Evolutionary conservation across 768 basidiomycete genomes (phyloP), one percentile per base, ranked within the genome.

Genomic region (Mycena galopus): DNA sequence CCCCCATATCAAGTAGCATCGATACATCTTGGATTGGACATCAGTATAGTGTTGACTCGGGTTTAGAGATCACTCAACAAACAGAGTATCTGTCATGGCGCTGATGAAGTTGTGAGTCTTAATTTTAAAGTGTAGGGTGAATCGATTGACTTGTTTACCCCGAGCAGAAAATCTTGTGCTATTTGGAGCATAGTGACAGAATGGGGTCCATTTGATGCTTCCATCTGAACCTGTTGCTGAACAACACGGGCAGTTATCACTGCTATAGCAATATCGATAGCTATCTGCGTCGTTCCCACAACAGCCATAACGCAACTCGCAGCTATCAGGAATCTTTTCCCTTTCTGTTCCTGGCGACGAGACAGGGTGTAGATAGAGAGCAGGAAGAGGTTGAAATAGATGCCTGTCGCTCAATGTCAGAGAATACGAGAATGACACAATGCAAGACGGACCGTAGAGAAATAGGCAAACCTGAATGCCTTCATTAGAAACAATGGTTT

Each of bases 1-100:
- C 10, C 39, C 61, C 61, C 61, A 62, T 47, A 62, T 50, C 61
- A 62, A 42, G 21, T 62, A 62, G n/a, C 61, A 62, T 23, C 61
- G 61, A 62, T 47, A 62, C 27, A 62, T 37, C 61, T 62, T 29
- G n/a, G n/a, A n/a, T n/a, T n/a, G n/a, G n/a, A n/a, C n/a, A n/a
- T n/a, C n/a, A n/a, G n/a, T n/a, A n/a, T n/a, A n/a, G n/a, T n/a
- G n/a, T n/a, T n/a, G n/a, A n/a, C n/a, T n/a, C n/a, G 27, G 3
- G 3, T 5, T 39, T 27, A 16, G 32, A 23, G 9, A 47, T n/a
- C n/a, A 21, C 61, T 39, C 47, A 19, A 62, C 61, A 27, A 47
- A 62, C 5, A 62, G 27, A 9, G n/a, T 17, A 39, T 62, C 61
- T n/a, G 61, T 62, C 27, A 50, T 21, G 4, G 39, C 25, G 32